Base-by-base conservation (phyloP, 768 basidiomycete genomes). In the Tricholoma saponaceum region DNA sequence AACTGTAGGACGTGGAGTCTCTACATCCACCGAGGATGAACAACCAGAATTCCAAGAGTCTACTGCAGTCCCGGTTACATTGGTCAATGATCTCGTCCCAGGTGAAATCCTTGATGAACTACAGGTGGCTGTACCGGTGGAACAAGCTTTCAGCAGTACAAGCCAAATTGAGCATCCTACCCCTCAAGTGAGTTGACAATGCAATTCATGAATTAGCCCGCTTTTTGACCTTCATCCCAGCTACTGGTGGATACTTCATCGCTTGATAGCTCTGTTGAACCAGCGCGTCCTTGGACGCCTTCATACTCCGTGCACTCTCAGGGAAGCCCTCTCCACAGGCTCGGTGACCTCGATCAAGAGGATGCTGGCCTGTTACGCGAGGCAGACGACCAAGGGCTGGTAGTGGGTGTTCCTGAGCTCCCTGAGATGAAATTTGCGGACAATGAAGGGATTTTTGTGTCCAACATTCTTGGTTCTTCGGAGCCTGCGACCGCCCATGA, bases 231-330 rank as follows among this genome's bases (percentile, higher is more conserved):
- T 12, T 13, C 22, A 43, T 41, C 12, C 12, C 23, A 66, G 65
- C 41, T 62, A 30, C 61, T 70, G 18, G 67, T 69, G 18, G 58
- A 62, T 30, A 51, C 58, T 20, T 59, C 64, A 22, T 58, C 60
- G 12, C 57, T 64, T 5, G 56, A 64, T 6, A 54, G 57, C 23
- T 37, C 61, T 14, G 43, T 49, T 13, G 62, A 64, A 37, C 52
- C 57, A 18, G 55, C 64, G 2, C 66, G 65, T n/a, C 64, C 72
- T 41, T 77, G 75, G 75, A 75, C 73, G 18, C 71, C 74, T 28
- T 76, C 76, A 25, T 76, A 77, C 56, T 75, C 76, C 9, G 74
- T 76, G 1, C 73, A 75, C 30, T 69, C 66, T 18, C 77, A 78
- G 59, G 76, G 76, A 22, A 74, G 68, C 50, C 67, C 68, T 28